Evolutionary conservation across 768 basidiomycete genomes (phyloP), one percentile per base, ranked within the genome.

Genomic region (Dictyophora rubrovolvata): DNA sequence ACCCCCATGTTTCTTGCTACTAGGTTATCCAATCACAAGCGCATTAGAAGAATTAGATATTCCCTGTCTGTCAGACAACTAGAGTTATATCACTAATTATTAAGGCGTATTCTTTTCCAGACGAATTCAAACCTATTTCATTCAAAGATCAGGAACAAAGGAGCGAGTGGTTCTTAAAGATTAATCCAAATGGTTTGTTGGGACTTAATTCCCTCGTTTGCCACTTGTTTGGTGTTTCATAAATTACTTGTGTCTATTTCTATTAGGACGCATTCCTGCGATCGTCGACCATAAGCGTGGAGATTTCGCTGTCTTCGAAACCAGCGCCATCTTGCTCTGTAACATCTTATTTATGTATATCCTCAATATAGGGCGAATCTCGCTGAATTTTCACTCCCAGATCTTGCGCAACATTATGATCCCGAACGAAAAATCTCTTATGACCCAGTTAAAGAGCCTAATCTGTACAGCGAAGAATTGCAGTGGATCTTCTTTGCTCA

Each of bases 401-500:
- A 89, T 68, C 81, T 95, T 54, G 77, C 77, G 20, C 85, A 89
- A 67, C 81, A 86, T 66, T 93, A 87, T 66, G 93, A 95, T 71
- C 83, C 76, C 63, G 80, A 87, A n/a, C 71, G 77, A 68, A 77
- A 80, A 64, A 86, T 93, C 65, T 79, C 73, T 64, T 91, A 86
- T 70, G 77, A 85, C 63, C 71, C 75, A 3, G 70, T 64, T 18
- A 74, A 66, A 17, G 72, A 80, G 2, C 77, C 82, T 5, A 75
- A 87, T 49, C 75, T 83, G 35, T 82, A 85, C 65, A 86, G 82
- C 65, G 84, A 87, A 71, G 77, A 82, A 73, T 66, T 89, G 21
- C 89, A 90, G 66, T 94, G 90, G 93, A 82, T 93, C 54, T 89
- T 92, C 74, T 93, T 92, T 63, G 79, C 83, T 11, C 87, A 90